Conservation (phyloP, 2,329 filamentous ascomycete species). For the Calonectria hawksworthii region DNA sequence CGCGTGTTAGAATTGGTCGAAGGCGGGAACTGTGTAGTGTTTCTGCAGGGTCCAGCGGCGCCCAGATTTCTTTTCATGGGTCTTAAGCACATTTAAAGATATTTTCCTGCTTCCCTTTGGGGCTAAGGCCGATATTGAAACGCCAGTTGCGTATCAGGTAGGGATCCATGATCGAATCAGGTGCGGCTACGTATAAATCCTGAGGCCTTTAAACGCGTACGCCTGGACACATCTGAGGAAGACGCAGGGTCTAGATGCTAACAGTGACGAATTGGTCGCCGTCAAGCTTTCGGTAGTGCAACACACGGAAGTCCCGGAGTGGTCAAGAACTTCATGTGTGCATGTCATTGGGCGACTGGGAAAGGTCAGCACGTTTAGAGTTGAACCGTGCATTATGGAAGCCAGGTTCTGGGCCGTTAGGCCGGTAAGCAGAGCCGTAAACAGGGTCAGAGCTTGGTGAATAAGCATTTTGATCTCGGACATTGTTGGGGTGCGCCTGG, state of each 20-base stretch:
- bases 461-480: not conserved
- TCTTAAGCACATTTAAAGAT: not conserved
- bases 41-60: not conserved
- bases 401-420: not conserved
- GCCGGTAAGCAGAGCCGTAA: not conserved
- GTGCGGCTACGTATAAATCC: not conserved
- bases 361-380: not conserved
- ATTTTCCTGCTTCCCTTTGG: not conserved
- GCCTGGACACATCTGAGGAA: not conserved
- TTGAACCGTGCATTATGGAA: not conserved
- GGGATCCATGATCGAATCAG: not conserved
- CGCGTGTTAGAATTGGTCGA: not conserved
- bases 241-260: not conserved
- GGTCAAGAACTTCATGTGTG: not conserved
- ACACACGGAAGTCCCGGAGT: not conserved
- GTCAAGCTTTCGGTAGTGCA: not conserved
- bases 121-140: not conserved
- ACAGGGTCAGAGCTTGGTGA: not conserved
- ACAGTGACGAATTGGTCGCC: not conserved
- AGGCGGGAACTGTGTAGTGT: not conserved
- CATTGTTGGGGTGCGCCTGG: not conserved
- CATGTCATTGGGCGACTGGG: not conserved
- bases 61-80: not conserved
- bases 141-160: not conserved
- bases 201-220: not conserved